Conservation (phyloP, 345 rosid species). For the Ricinus communis region DNA sequence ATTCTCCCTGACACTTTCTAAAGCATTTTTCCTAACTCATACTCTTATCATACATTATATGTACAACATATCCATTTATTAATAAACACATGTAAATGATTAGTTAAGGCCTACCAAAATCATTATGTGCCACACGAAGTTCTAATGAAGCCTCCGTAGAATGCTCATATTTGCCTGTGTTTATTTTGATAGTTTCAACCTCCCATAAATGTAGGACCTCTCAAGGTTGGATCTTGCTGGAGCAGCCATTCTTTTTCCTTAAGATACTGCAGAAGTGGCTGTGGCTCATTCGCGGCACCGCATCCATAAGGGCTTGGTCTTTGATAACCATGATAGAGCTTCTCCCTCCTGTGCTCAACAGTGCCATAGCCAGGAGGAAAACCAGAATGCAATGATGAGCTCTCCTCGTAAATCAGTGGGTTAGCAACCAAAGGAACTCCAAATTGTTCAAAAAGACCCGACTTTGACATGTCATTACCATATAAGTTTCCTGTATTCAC, state of each 20-base stretch:
- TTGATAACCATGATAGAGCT: conserved; percentile 44
- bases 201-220: conserved; percentile 58
- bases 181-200: conserved; percentile 26
- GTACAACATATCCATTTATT: neutral
- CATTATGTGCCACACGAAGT: neutral
- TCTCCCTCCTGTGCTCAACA: conserved; percentile 48
- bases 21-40: neutral
- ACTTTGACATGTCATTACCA: conserved; percentile 34
- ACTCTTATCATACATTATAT: neutral
- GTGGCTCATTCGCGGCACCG: conserved; percentile 48
- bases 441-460: conserved; percentile 51
- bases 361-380: conserved; percentile 23
- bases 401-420: conserved; percentile 33
- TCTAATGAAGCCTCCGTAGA: neutral
- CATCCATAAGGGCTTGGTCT: conserved; percentile 46
- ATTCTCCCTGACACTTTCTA: neutral
- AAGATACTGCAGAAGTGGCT: conserved; percentile 66
- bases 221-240: conserved; percentile 55
- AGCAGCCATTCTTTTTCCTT: conserved; percentile 73
- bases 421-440: conserved; percentile 42
- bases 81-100: neutral
- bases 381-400: conserved; percentile 28
- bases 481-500: conserved; percentile 37
- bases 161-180: conserved; percentile 1
- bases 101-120: neutral